Evolutionary conservation across 495 filamentous ascomycete genomes (phyloP), one percentile per base, ranked within the genome.

Genomic region (Annulohypoxylon maeteangense): DNA sequence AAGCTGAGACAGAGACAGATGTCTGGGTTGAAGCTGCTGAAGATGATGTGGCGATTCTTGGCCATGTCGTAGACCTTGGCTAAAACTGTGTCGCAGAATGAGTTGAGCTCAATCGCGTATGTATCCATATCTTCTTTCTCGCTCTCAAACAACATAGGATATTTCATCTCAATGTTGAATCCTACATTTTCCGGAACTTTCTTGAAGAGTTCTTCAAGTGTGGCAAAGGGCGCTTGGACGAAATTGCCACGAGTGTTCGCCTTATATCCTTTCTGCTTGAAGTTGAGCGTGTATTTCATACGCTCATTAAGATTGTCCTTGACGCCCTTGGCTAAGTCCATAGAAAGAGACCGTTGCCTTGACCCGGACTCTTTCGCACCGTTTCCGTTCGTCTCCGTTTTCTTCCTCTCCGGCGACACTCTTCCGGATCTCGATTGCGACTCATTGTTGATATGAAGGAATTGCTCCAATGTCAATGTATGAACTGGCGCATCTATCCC

Each of bases 141-240:
- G 73, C 86, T 90, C 83, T 99, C 96, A 75, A 92, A 89, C 51
- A 98, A 88, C 93, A 98, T 98, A 20, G 96, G 96, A 78, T 99
- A 99, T 78, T 98, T 99, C 85, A 99, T 90, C 83, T 99, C 96
- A 70, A 99, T 97, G 78, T 99, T 98, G 85, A 99, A 98, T 10
- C 95, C 93, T 31, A 97, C 88, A 10, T 82, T 85, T 42, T 90
- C 84, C 1, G 93, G 93, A 0, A 99, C 81, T 77, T 93, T 90
- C 73, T 85, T 87, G 79, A 99, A 97, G 75, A 98, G 88, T 69
- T 98, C 93, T 78, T 97, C 92, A 42, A 99, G 82, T 0, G 96
- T 99, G 3, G 95, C 93, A 79, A 98, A 98, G 0, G 94, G 94
- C 0, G 91, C 92, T 75, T 98, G 95, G 68, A 99, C 97, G 72